These are phyloP conservation scores for Cladophialophora carrionii DNA, from an alignment of 2,329 filamentous ascomycete genomes.

Conservation along the genomic window DNA sequence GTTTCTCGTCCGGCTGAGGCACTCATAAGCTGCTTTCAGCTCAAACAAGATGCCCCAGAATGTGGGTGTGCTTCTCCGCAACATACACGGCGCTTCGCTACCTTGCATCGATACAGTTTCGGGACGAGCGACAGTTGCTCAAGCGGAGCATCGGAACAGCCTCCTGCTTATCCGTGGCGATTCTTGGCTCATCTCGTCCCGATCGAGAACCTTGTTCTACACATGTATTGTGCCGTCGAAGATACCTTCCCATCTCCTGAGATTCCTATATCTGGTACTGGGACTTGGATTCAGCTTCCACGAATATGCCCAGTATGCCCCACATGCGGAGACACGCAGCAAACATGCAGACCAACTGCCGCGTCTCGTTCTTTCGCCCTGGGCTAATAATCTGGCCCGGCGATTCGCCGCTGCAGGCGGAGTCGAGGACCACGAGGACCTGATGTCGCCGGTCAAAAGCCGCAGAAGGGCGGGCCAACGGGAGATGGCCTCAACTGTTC, in stretches of 20 bases:
- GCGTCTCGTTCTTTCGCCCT: slow-evolving; percentile 9
- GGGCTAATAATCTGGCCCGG: slow-evolving; percentile 6
- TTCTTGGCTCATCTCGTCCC: slow-evolving; percentile 5
- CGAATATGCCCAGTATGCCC: slow-evolving; percentile 9
- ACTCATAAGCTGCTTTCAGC: neutral
- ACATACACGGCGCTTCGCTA: neutral
- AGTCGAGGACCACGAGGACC: neutral
- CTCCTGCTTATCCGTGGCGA: neutral
- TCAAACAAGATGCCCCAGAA: slow-evolving; percentile 3
- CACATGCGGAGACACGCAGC: slow-evolving; percentile 12
- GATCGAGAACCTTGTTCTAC: neutral
- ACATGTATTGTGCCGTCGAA: neutral
- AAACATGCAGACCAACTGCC: slow-evolving; percentile 7
- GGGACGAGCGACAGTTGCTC: neutral
- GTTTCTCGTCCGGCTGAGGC: neutral
- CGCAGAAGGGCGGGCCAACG: neutral
- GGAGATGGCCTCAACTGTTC: too few relatives aligned
- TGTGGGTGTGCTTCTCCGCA: slow-evolving; percentile 12
- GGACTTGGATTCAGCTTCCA: neutral
- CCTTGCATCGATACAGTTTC: neutral
- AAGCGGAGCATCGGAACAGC: neutral
- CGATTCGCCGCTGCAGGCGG: slow-evolving; percentile 18
- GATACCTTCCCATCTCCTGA: neutral
- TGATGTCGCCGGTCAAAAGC: neutral
- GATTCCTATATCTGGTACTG: neutral